phyloP scores from a whole-genome alignment of 192 early-diverging fungal species.

The Coemansia sp. region DNA sequence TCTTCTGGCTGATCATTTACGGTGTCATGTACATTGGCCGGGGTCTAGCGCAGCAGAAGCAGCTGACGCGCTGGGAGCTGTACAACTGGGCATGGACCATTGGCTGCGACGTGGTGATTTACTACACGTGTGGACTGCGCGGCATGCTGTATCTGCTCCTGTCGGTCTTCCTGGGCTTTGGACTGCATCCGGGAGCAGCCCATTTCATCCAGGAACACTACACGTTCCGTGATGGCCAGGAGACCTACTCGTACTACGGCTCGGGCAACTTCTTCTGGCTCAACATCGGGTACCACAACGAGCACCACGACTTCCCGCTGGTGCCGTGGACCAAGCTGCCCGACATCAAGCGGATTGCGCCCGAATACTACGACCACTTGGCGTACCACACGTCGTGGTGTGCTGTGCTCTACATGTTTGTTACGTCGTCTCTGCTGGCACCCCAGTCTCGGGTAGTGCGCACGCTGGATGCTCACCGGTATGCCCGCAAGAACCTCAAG shows the following conservation, averaged over 20 bases:
- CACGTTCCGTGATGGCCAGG: constrained; percentile 87
- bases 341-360: constrained; percentile 70
- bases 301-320: constrained; percentile 94
- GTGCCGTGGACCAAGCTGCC: constrained; percentile 89
- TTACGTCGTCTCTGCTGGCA: constrained; percentile 66
- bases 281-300: constrained; percentile 98
- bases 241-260: constrained; percentile 98
- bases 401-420: constrained; percentile 79
- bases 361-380: constrained; percentile 87
- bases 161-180: constrained; percentile 79
- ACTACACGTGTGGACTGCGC: constrained; percentile 57
- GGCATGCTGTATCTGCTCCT: constrained; percentile 67
- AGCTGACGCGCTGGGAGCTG: constrained; percentile 72
- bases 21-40: constrained; percentile 83
- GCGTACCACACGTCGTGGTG: constrained; percentile 85
- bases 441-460: constrained; percentile 82
- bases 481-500: constrained; percentile 67
- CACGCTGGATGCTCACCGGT: constrained; percentile 65
- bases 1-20: constrained; percentile 80
- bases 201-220: constrained; percentile 99
- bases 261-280: constrained; percentile 79
- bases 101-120: constrained; percentile 56
- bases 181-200: constrained; percentile 87
- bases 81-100: constrained; percentile 74
- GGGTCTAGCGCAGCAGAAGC: constrained; percentile 66